These are phyloP conservation scores for Stromatinia cepivora DNA, from an alignment of 2,329 filamentous ascomycete genomes.

Conservation along the genomic window DNA sequence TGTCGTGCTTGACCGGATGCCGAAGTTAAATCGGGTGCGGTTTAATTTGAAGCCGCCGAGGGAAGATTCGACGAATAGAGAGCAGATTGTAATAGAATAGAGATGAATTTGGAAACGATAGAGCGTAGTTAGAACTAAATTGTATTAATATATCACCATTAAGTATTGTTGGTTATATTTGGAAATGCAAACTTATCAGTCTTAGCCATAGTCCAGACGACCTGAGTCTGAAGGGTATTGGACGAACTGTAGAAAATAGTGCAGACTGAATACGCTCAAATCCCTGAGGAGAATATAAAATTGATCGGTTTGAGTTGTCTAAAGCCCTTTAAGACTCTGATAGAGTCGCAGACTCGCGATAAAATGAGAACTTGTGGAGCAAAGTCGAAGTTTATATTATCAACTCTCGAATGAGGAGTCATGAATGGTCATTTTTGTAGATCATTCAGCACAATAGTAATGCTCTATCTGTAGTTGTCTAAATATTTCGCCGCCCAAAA, in stretches of 20 bases:
- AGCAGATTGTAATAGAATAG: background rate
- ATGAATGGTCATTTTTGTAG: background rate
- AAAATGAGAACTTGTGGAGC: background rate
- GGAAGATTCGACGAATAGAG: background rate
- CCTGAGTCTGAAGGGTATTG: no score
- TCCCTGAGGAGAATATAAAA: background rate
- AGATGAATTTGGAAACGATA: background rate
- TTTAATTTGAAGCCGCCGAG: conserved; percentile 16
- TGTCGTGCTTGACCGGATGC: conserved; percentile 25
- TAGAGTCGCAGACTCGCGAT: no score
- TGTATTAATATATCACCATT: no score
- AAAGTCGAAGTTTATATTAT: background rate
- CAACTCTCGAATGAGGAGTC: background rate
- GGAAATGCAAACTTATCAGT: no score
- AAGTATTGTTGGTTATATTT: no score
- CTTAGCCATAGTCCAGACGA: no score
- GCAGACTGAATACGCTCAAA: no score
- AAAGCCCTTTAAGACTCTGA: background rate
- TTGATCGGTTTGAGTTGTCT: background rate
- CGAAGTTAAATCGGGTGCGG: conserved; percentile 20
- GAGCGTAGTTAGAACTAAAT: no score
- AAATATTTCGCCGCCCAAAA: background rate
- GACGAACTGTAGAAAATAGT: no score
- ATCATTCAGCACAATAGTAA: background rate
- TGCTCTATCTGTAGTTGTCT: background rate